Evolutionary conservation across 2,329 filamentous ascomycete species (phyloP), one percentile per base, ranked within the genome.

Genomic region (Pezicula radicicola): DNA sequence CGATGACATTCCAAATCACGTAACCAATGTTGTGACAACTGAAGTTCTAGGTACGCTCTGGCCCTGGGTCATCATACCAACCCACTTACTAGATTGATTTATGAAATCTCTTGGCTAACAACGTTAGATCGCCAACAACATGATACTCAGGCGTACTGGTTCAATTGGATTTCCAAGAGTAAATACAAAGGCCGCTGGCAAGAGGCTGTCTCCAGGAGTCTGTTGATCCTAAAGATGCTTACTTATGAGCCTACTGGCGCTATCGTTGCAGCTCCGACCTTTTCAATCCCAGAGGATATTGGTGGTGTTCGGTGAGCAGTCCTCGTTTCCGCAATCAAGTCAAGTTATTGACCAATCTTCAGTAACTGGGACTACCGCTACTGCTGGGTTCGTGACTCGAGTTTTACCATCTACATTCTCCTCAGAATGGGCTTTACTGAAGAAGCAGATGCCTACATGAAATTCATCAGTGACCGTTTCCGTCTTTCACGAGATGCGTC

Each of bases 221-320:
- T 91, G 47, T 80, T 91, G 74, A 83, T 90, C 49, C 69, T 91
- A 42, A 91, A 91, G 68, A 76, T 91, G 69, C 75, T 91, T 60
- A 91, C 87, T 0, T 91, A 85, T 60, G 88, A 91, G 62, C 88
- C 87, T 0, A 91, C 87, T 0, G 88, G 88, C 2, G 88, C 88
- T 8, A 91, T 91, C 47, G 78, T 91, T 33, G 88, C 88, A 1
- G 80, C 88, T 1, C 87, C 88, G 0, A 91, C 87, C 0, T 92
- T 91, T 62, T 90, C 87, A 0, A 77, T 91, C 1, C 88, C 88
- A 0, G 88, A 91, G 65, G 84, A 86, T 47, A 80, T 90, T 37
- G 87, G 87, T 16, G 87, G 87, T 13, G 71, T 73, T 10, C 68
- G 76, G 73, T 76, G 59, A 59, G 64, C 48, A 10, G 37, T 6